phyloP scores from a whole-genome alignment of 108 stramenopile genomes.

The Cyclostephanos invisitatus region DNA sequence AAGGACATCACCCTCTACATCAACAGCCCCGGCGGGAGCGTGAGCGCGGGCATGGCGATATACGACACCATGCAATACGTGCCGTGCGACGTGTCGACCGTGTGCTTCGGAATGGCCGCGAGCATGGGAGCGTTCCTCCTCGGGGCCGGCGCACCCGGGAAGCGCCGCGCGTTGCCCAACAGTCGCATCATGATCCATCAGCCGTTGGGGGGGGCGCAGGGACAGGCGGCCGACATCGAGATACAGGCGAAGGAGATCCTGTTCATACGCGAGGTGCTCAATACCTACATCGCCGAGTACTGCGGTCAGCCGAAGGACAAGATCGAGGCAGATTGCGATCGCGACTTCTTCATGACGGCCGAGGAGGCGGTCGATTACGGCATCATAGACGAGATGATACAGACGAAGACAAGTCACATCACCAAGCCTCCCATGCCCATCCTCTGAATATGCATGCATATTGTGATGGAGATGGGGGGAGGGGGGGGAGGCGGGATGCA shows the following conservation, averaged over 20 bases:
- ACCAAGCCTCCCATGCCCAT: slow-evolving; percentile 78
- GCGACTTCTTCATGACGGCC: slow-evolving; percentile 97
- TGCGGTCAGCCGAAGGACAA: slow-evolving; percentile 91
- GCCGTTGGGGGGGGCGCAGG: slow-evolving; percentile 95
- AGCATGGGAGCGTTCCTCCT: slow-evolving; percentile 96
- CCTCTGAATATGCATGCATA: slow-evolving; percentile 19
- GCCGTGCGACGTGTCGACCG: slow-evolving; percentile 93
- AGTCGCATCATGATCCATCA: no score
- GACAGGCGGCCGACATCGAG: slow-evolving; percentile 96
- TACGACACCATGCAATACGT: slow-evolving; percentile 98
- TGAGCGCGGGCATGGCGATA: slow-evolving; percentile 94
- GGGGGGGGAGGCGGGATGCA: no score
- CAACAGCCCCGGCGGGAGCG: slow-evolving; percentile 91
- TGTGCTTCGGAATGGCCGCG: slow-evolving; percentile 97
- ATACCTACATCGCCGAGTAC: slow-evolving; percentile 92
- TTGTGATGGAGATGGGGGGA: no score
- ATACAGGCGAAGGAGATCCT: slow-evolving; percentile 98
- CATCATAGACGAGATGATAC: slow-evolving; percentile 95
- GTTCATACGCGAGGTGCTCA: slow-evolving; percentile 85
- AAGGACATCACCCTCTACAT: slow-evolving; percentile 96
- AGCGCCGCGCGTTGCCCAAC: no score
- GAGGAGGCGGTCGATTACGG: slow-evolving; percentile 95
- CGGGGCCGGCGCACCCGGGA: slow-evolving; percentile 92
- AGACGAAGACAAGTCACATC: slow-evolving; percentile 92
- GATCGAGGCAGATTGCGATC: slow-evolving; percentile 93